These are phyloP conservation scores for Hyphopichia fennica DNA, from an alignment of 1,139 yeast species.

Conservation along the genomic window DNA sequence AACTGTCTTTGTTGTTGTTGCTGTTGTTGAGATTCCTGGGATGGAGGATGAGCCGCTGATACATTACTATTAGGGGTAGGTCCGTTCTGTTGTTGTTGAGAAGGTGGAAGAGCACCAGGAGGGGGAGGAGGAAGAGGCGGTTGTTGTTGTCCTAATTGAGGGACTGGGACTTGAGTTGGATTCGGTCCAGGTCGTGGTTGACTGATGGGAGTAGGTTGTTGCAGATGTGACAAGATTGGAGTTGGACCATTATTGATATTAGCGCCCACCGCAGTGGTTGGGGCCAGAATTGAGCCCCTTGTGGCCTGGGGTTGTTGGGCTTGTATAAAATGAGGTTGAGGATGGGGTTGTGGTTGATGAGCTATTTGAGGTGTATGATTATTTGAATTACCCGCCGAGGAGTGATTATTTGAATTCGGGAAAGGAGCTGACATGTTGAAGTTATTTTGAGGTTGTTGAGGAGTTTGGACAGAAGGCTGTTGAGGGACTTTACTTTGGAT, in stretches of 20 bases:
- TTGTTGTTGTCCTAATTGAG: conserved; percentile 2
- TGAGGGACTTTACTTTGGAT: too few species aligned
- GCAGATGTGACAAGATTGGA: conserved; percentile 4
- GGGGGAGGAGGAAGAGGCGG: not conserved
- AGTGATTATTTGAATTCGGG: conserved; percentile 16
- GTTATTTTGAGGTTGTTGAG: conserved; percentile 12
- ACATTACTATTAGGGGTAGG: too few species aligned
- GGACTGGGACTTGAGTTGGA: not conserved
- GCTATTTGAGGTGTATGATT: conserved; percentile 32
- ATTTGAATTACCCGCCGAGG: conserved; percentile 23
- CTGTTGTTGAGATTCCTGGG: conserved; percentile 7
- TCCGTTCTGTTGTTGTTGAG: not conserved
- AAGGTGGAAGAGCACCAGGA: not conserved
- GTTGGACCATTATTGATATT: not conserved
- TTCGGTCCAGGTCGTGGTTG: not conserved
- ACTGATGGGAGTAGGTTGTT: not conserved
- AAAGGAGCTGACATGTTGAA: conserved; percentile 23
- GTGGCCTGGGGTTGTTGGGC: conserved; percentile 2
- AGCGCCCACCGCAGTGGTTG: not conserved
- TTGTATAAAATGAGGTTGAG: conserved; percentile 6
- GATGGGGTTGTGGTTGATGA: conserved; percentile 22
- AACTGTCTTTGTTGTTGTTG: conserved; percentile 16
- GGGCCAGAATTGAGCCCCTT: conserved; percentile 1
- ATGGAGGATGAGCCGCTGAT: too few species aligned
- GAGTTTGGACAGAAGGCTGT: conserved; percentile 7